A percentile compares a stretch with the other conserved stretches of the same genome.
Conservation (phyloP, 306 rosid species). For the Ammopiptanthus mongolicus region DNA sequence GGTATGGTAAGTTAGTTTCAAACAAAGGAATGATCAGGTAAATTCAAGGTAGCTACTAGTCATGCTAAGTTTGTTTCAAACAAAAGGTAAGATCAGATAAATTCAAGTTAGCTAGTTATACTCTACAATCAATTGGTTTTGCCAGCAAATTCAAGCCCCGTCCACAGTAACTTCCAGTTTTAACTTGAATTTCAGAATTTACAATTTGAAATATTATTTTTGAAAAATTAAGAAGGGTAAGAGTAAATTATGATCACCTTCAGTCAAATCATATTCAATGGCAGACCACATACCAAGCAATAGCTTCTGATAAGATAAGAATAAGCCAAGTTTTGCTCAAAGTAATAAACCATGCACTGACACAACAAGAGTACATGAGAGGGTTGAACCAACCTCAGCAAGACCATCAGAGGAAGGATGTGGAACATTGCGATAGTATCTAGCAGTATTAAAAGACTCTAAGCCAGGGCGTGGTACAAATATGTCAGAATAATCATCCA, state of each 20-base stretch:
- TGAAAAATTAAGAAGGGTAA: not conserved
- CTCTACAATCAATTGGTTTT: not conserved
- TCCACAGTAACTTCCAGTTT: not conserved
- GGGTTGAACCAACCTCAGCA: conserved; percentile 54
- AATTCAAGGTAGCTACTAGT: not conserved
- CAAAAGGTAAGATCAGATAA: not conserved
- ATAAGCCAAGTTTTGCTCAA: not conserved
- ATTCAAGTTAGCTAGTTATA: not conserved
- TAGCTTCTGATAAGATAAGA: too few relatives aligned
- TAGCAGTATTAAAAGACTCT: conserved; percentile 46
- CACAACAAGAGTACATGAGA: not conserved
- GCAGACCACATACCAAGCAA: not conserved
- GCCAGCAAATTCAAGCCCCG: not conserved
- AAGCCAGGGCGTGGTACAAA: conserved; percentile 34
- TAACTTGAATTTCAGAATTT: not conserved
- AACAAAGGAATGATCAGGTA: not conserved
- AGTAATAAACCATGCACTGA: not conserved
- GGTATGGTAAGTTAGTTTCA: not conserved
- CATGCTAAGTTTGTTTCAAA: not conserved
- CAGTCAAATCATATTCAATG: not conserved
- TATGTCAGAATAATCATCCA: conserved; percentile 62
- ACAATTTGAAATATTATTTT: not conserved
- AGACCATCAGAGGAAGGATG: conserved; percentile 65
- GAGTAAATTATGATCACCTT: not conserved
- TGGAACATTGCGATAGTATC: conserved; percentile 55